Conservation (phyloP, 2,329 filamentous ascomycete genomes). For the Hirsutella thompsonii region DNA sequence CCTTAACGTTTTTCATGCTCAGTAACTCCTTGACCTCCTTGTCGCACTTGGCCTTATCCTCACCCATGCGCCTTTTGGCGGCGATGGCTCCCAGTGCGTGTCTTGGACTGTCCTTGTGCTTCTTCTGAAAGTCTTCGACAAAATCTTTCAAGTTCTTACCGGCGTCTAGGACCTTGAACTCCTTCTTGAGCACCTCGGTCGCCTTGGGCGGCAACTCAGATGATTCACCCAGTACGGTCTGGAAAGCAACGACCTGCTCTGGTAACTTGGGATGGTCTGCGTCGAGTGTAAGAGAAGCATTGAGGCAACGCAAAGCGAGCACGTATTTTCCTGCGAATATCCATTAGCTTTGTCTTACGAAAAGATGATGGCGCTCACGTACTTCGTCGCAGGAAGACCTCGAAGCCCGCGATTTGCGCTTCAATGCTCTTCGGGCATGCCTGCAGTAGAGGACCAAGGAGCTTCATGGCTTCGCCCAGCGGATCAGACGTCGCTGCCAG, state of each 20-base stretch:
- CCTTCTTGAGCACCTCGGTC: constrained; percentile 54
- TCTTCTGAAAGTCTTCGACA: constrained; percentile 53
- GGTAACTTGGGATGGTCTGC: constrained; percentile 59
- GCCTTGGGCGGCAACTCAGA: constrained; percentile 50
- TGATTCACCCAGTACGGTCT: constrained; percentile 42
- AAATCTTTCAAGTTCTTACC: constrained; percentile 45
- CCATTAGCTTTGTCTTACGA: neutral
- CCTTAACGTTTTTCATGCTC: constrained; percentile 32
- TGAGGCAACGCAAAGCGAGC: constrained; percentile 75
- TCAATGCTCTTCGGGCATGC: constrained; percentile 70
- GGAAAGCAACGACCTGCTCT: constrained; percentile 60
- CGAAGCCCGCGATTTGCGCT: constrained; percentile 75
- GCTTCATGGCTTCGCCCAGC: constrained; percentile 77
- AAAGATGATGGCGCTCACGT: constrained; percentile 24
- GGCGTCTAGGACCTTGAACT: constrained; percentile 49
- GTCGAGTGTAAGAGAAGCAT: constrained; percentile 58
- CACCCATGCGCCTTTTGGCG: constrained; percentile 44
- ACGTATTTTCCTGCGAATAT: constrained; percentile 60
- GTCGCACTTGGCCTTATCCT: constrained; percentile 42
- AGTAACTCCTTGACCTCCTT: constrained; percentile 50
- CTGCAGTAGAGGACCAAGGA: constrained; percentile 68
- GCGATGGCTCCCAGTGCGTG: constrained; percentile 54
- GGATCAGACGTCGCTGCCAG: constrained; percentile 73
- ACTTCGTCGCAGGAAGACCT: constrained; percentile 79
- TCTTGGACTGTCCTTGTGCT: constrained; percentile 46